A percentile compares a stretch with the other conserved stretches of the same genome.
Conservation (phyloP, 2,329 filamentous ascomycete genomes). For the Sarocladium brachiariae region DNA sequence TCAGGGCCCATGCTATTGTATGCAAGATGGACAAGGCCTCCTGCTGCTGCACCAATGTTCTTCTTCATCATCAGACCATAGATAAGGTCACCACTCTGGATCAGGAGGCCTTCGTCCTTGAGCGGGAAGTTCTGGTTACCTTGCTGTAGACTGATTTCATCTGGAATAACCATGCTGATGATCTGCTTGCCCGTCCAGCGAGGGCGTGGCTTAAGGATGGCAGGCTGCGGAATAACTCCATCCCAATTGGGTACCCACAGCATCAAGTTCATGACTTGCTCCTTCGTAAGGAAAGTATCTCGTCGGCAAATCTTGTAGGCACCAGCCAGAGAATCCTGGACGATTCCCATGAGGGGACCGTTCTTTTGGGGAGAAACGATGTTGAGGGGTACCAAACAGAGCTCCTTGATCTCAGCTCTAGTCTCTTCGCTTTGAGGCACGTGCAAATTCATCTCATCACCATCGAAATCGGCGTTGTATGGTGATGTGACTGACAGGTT, state of each 20-base stretch:
- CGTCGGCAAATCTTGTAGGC: conserved; percentile 94
- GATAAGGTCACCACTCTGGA: conserved; percentile 82
- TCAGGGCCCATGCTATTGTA: conserved; percentile 90
- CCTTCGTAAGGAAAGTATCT: conserved; percentile 83
- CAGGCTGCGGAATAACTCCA: conserved; percentile 83
- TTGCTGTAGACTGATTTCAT: conserved; percentile 72
- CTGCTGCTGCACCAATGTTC: conserved; percentile 79
- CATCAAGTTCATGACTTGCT: conserved; percentile 93
- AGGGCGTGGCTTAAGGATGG: conserved; percentile 87
- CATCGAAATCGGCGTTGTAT: conserved; percentile 99
- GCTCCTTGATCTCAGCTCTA: conserved; percentile 84
- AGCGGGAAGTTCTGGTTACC: conserved; percentile 56
- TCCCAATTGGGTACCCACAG: conserved; percentile 98
- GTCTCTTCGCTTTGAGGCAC: conserved; percentile 97
- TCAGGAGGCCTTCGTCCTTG: conserved; percentile 71
- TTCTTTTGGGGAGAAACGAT: conserved; percentile 98
- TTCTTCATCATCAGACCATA: conserved; percentile 92
- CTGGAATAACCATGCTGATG: conserved; percentile 84
- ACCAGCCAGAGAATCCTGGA: conserved; percentile 94
- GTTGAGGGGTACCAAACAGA: conserved; percentile 97
- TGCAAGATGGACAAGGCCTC: conserved; percentile 90
- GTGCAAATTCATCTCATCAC: conserved; percentile 99
- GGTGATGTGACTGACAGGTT: conserved; percentile 97
- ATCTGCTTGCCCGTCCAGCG: conserved; percentile 99
- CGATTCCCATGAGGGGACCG: conserved; percentile 97